Conservation (phyloP, 495 filamentous ascomycete genomes). For the Aspergillus heteromorphus region DNA sequence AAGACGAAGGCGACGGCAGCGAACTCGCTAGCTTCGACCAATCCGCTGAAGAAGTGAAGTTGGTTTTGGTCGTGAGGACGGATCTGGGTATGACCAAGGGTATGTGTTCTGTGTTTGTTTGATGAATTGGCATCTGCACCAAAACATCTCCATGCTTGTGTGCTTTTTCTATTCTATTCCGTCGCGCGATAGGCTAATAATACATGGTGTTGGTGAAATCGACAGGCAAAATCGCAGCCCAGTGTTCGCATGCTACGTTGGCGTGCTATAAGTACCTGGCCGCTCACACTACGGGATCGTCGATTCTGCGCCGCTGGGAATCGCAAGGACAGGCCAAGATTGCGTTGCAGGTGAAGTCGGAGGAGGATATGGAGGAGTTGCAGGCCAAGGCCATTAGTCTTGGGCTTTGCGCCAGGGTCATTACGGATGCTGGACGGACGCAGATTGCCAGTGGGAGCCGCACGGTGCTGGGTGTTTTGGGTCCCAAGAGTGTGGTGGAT, state of each 20-base stretch:
- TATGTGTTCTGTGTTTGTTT: conserved; percentile 30
- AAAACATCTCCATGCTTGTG: neutral
- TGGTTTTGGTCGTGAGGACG: conserved; percentile 86
- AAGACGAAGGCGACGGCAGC: conserved; percentile 35
- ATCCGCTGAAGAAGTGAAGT: conserved; percentile 78
- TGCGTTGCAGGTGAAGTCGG: conserved; percentile 73
- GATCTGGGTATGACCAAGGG: conserved; percentile 97
- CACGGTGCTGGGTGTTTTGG: conserved; percentile 87
- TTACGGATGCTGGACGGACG: conserved; percentile 92
- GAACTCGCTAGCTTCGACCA: conserved; percentile 43
- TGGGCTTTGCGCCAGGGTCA: conserved; percentile 80
- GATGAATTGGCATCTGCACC: neutral
- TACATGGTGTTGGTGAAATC: neutral
- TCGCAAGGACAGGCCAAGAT: conserved; percentile 82
- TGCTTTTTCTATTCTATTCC: neutral
- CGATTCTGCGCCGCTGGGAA: conserved; percentile 83
- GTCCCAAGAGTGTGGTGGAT: conserved; percentile 82
- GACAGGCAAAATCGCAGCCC: conserved; percentile 92
- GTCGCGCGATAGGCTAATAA: neutral
- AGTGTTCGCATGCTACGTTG: conserved; percentile 91
- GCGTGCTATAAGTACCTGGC: conserved; percentile 88
- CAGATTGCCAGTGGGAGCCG: conserved; percentile 91
- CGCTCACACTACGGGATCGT: conserved; percentile 48
- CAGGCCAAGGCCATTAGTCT: conserved; percentile 75
- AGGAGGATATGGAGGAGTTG: conserved; percentile 74